Evolutionary conservation across 768 basidiomycete species (phyloP).

Genomic region (Russula emetica): DNA sequence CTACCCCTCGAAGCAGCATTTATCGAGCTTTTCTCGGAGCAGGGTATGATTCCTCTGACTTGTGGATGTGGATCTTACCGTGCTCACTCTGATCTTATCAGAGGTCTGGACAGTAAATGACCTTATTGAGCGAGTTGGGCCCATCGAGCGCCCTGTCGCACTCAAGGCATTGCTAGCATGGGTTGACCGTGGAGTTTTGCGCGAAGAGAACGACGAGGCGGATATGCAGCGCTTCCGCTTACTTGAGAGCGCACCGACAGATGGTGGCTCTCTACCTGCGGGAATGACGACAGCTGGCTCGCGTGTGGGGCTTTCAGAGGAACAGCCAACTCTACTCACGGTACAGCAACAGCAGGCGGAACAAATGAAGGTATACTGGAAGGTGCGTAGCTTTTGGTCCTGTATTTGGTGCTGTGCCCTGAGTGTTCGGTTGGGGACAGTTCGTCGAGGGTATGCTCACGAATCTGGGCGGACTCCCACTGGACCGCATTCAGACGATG

Average conservation of each 20-base stretch:
- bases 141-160: constrained; percentile 58
- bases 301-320: constrained; percentile 38
- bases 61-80: not conserved
- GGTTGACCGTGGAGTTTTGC: constrained; percentile 77
- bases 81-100: constrained; percentile 32
- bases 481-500: constrained; percentile 87
- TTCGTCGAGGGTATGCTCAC: constrained; percentile 92
- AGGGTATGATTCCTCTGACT: constrained; percentile 41
- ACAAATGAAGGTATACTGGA: constrained; percentile 87
- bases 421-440: constrained; percentile 29
- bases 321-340: constrained; percentile 46
- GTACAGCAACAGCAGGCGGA: constrained; percentile 74
- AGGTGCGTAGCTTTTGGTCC: constrained; percentile 44
- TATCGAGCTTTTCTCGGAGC: constrained; percentile 77
- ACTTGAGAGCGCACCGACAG: constrained; percentile 57
- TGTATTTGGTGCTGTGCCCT: not conserved
- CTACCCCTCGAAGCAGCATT: constrained; percentile 88
- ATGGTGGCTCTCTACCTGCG: constrained; percentile 1
- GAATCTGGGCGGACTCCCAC: constrained; percentile 68
- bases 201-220: constrained; percentile 52
- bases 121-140: constrained; percentile 57
- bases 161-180: constrained; percentile 78
- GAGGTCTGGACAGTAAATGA: constrained; percentile 71
- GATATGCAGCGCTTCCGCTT: constrained; percentile 46
- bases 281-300: constrained; percentile 17